Percentiles rank a stretch among this genome's conserved stretches.
Conservation (phyloP, 1,284 basidiomycete genomes). For the Cutaneotrichosporon spelunceum region DNA sequence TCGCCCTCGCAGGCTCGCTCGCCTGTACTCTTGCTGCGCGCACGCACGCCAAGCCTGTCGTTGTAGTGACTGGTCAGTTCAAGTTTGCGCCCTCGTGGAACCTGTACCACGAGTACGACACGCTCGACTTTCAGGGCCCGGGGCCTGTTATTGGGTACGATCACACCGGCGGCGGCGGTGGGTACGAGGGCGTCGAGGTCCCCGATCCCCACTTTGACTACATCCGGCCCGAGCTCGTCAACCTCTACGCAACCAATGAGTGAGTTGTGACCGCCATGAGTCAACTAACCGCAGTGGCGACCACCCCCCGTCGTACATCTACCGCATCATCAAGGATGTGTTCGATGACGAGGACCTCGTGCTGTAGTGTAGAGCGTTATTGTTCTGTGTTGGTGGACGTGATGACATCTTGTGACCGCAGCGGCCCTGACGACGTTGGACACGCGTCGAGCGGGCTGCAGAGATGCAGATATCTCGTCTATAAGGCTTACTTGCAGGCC, state of each 20-base stretch:
- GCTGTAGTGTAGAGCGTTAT: conserved; percentile 42
- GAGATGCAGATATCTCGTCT: too few relatives aligned
- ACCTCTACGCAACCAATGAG: conserved; percentile 96
- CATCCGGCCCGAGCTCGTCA: conserved; percentile 83
- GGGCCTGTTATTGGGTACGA: conserved; percentile 66
- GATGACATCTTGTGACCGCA: not conserved
- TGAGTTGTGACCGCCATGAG: conserved; percentile 55
- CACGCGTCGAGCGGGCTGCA: too few relatives aligned
- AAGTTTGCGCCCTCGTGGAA: conserved; percentile 95
- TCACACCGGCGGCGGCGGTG: conserved; percentile 64
- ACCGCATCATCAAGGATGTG: conserved; percentile 82
- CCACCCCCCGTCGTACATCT: conserved; percentile 86
- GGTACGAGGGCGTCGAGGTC: conserved; percentile 82
- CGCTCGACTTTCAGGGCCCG: conserved; percentile 83
- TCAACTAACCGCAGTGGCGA: conserved; percentile 63
- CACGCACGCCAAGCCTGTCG: conserved; percentile 86
- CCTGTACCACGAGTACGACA: conserved; percentile 79
- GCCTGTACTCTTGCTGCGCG: conserved; percentile 85
- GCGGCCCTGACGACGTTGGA: too few relatives aligned
- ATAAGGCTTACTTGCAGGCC: too few relatives aligned
- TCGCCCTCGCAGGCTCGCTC: conserved; percentile 79
- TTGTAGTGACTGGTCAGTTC: conserved; percentile 92
- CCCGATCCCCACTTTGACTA: conserved; percentile 93
- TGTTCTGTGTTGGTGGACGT: not conserved
- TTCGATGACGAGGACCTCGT: conserved; percentile 88